These are phyloP conservation scores for Boletus reticuloceps DNA, from an alignment of 768 basidiomycete species.

Conservation along the genomic window DNA sequence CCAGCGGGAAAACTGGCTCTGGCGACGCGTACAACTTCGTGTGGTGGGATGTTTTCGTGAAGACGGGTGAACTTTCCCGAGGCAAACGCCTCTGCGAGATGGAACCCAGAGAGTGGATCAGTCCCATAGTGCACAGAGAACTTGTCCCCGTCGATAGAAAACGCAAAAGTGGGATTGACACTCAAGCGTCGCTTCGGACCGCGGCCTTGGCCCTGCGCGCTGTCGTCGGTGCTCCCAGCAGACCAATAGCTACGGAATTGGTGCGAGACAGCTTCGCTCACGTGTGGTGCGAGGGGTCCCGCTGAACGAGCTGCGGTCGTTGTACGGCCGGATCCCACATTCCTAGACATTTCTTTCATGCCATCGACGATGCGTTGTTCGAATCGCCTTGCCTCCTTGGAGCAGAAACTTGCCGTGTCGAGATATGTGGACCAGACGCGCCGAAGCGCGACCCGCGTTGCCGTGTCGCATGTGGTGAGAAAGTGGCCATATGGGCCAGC, in stretches of 20 bases:
- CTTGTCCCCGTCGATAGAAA: conserved; percentile 24
- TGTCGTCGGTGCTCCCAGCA: conserved; percentile 15
- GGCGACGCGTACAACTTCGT: conserved; percentile 14
- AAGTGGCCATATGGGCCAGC: conserved; percentile 26
- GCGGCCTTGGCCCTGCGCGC: background rate
- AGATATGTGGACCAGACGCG: conserved; percentile 23
- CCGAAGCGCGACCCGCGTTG: conserved; percentile 20
- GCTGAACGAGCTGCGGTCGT: conserved; percentile 25
- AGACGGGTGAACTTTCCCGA: conserved; percentile 6
- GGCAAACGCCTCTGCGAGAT: conserved; percentile 26
- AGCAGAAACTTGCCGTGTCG: background rate
- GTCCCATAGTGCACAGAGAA: conserved; percentile 30
- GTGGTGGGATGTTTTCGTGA: background rate
- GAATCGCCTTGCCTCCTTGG: conserved; percentile 8
- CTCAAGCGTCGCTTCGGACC: background rate
- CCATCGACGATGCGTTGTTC: conserved; percentile 7
- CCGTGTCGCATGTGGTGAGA: conserved; percentile 16
- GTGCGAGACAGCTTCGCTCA: background rate
- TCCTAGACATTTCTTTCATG: conserved; percentile 4
- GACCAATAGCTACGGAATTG: conserved; percentile 27
- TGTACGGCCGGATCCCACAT: too few relatives aligned
- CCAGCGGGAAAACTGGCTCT: conserved; percentile 26
- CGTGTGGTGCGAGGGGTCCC: conserved; percentile 18
- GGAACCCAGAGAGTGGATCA: conserved; percentile 28
- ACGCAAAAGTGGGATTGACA: conserved; percentile 29